Evolutionary conservation across 108 stramenopile genomes (phyloP).

Genomic region (Skeletonema costatum): DNA sequence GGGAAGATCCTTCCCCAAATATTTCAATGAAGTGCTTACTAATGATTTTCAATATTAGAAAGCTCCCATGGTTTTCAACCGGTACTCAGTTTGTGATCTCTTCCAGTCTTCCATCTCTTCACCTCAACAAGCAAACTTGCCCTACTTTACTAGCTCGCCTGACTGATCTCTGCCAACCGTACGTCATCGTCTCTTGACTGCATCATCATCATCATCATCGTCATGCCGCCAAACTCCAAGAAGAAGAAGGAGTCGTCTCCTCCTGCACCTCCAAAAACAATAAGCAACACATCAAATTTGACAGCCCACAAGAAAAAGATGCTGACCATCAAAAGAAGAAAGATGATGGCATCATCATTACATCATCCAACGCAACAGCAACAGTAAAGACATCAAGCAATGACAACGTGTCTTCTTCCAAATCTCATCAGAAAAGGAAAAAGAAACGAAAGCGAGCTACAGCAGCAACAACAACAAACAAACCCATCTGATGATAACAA

Average conservation of each 20-base stretch:
- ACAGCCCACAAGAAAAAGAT: not conserved
- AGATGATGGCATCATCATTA: not conserved
- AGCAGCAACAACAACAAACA: not conserved
- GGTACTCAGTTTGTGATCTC: too few relatives aligned
- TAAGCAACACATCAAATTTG: not conserved
- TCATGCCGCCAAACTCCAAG: not conserved
- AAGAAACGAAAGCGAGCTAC: not conserved
- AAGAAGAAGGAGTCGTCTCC: not conserved
- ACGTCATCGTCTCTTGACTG: too few relatives aligned
- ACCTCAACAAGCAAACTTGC: too few relatives aligned
- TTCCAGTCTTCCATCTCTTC: too few relatives aligned
- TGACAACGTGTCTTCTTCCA: not conserved
- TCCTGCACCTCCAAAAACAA: too few relatives aligned
- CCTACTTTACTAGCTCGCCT: too few relatives aligned
- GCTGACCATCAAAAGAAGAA: not conserved
- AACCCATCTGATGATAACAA: not conserved
- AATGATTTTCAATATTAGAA: too few relatives aligned
- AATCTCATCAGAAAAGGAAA: not conserved
- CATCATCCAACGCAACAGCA: not conserved
- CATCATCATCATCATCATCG: too few relatives aligned
- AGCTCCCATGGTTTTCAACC: too few relatives aligned
- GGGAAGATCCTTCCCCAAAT: too few relatives aligned
- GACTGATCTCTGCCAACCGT: too few relatives aligned
- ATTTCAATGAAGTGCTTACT: too few relatives aligned
- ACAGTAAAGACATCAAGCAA: slow-evolving; percentile 2